Evolutionary conservation across 2,329 filamentous ascomycete species (phyloP).

Genomic region (Fusarium sublunatum): DNA sequence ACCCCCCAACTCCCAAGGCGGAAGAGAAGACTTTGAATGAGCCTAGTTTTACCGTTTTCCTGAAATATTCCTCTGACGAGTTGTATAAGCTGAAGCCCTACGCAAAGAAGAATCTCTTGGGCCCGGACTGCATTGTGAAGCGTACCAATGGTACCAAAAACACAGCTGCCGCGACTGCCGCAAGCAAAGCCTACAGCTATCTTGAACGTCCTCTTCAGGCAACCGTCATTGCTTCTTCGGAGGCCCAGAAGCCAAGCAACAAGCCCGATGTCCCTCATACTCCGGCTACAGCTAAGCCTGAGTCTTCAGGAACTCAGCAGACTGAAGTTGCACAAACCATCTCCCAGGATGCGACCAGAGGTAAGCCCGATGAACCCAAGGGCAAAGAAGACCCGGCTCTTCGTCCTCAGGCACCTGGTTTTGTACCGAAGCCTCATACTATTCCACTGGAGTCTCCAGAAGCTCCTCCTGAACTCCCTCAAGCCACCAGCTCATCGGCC

Average conservation of each 20-base stretch:
- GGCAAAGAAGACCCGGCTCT: constrained; percentile 8
- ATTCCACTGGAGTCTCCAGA: not conserved
- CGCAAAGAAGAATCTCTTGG: not conserved
- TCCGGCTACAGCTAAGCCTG: constrained; percentile 13
- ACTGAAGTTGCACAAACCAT: not conserved
- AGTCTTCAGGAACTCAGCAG: not conserved
- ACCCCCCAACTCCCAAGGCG: not conserved
- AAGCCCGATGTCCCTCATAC: not conserved
- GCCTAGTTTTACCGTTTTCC: not conserved
- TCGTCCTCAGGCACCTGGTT: constrained; percentile 36
- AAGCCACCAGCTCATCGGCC: not conserved
- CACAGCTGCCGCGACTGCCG: not conserved
- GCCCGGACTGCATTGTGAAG: constrained; percentile 1
- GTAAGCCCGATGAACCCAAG: constrained; percentile 19
- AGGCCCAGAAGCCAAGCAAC: not conserved
- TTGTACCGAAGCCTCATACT: constrained; percentile 12
- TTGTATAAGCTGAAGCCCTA: constrained; percentile 16
- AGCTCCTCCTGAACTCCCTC: not conserved
- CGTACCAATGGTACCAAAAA: not conserved
- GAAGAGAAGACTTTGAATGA: constrained; percentile 1
- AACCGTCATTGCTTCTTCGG: not conserved
- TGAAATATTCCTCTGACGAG: constrained; percentile 17
- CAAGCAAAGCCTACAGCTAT: not conserved
- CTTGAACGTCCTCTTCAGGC: not conserved
- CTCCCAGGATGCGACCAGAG: constrained; percentile 5